Evolutionary conservation across 768 basidiomycete genomes (phyloP), one percentile per base, ranked within the genome.

Genomic region (Termitomyces sp.): DNA sequence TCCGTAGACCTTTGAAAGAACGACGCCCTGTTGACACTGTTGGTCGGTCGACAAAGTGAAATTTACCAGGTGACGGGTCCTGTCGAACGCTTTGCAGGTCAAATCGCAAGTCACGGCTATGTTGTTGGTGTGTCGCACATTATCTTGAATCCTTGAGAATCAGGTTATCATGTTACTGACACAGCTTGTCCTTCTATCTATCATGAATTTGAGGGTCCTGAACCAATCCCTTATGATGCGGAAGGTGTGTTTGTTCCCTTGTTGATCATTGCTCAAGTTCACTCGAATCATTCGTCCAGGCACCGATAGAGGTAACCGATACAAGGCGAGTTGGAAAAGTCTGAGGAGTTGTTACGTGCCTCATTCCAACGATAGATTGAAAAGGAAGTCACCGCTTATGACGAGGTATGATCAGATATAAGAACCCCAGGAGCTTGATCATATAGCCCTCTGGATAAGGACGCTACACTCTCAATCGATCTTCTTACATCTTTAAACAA

Each of bases 41-140:
- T 25, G 42, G 34, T 53, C 31, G 20, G 20, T 50, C 12, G 55
- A 17, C 58, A 17, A 68, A 94, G 93, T 68, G 95, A 96, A 77
- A 98, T 98, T 58, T 98, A 97, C 71, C 92, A 93, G 72, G 94
- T 96, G 2, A 96, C 93, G n/a, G 94, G 94, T 0, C 95, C 95
- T 40, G 95, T 96, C n/a, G 94, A 96, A 71, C 85, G 95, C 54
- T 94, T 92, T 69, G 91, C 90, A 0, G 87, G 89, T 14, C 89
- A 91, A 75, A 93, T 95, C 66, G 93, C 92, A 9, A 92, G 89
- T 63, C 88, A 93, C 36, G 92, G 92, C 64, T 92, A 84, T 65
- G 83, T 94, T 51, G 91, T 92, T 11, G 92, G 92, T 90, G 57
- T 34, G 87, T 71, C 25, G 45, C 8, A 12, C 15, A 8, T n/a